These are phyloP conservation scores for Phytopythium oedochilum DNA, from an alignment of 352 stramenopile species.

Conservation along the genomic window DNA sequence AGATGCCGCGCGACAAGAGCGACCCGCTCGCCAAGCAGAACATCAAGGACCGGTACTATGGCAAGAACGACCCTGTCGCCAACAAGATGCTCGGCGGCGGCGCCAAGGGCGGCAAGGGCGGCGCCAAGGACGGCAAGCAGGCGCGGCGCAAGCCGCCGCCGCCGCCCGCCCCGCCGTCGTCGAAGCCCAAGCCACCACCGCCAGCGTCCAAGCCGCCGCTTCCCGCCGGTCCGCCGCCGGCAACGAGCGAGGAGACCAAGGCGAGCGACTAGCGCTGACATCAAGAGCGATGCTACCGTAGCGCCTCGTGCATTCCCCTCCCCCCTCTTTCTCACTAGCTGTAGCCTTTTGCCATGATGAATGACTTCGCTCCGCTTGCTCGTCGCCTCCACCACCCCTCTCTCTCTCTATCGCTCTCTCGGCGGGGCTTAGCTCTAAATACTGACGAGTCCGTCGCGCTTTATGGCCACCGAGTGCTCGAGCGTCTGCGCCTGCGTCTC, in stretches of 20 bases:
- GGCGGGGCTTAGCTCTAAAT: background rate
- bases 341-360: background rate
- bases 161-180: conserved; percentile 10
- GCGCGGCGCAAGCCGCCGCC: conserved; percentile 23
- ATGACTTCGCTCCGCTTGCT: too few species aligned
- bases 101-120: conserved; percentile 14
- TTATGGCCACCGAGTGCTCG: conserved; percentile 51
- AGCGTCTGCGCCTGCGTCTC: conserved; percentile 64
- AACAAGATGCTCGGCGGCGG: conserved; percentile 81
- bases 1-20: conserved; percentile 91
- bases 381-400: too few species aligned
- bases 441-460: conserved; percentile 27
- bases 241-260: conserved; percentile 7
- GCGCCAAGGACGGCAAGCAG: conserved; percentile 12
- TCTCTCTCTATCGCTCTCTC: too few species aligned
- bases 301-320: conserved; percentile 1
- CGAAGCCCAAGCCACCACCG: conserved; percentile 54
- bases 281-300: conserved; percentile 9
- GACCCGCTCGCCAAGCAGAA: conserved; percentile 95
- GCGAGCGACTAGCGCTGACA: conserved; percentile 13
- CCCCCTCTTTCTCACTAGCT: background rate
- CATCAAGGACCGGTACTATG: conserved; percentile 94
- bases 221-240: conserved; percentile 47
- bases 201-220: conserved; percentile 59
- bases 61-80: conserved; percentile 92